Evolutionary conservation across 1,284 basidiomycete species (phyloP).

Genomic region (Heterobasidion parviporum): DNA sequence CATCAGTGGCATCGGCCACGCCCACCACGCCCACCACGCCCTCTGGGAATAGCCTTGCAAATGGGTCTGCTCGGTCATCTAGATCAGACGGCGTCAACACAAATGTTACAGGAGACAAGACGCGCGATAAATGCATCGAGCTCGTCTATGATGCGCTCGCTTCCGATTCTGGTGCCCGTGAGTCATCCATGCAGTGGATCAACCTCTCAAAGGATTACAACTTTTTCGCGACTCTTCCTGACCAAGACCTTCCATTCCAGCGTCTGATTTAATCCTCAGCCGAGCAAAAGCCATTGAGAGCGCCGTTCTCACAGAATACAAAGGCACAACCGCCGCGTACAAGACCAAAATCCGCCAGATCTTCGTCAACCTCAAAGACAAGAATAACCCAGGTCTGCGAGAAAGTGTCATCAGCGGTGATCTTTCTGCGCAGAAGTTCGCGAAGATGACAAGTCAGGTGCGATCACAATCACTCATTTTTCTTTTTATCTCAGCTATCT

Average conservation of each 20-base stretch:
- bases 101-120: constrained; percentile 56
- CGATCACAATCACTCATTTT: constrained; percentile 12
- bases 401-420: constrained; percentile 82
- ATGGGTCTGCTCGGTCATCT: constrained; percentile 38
- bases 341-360: constrained; percentile 84
- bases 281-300: constrained; percentile 58
- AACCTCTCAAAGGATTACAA: background rate
- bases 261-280: constrained; percentile 50
- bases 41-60: constrained; percentile 16
- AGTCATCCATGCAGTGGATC: constrained; percentile 26
- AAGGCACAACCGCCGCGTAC: constrained; percentile 43
- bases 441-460: constrained; percentile 78
- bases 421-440: constrained; percentile 61
- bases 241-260: constrained; percentile 24
- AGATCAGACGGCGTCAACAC: constrained; percentile 65
- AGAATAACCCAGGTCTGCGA: constrained; percentile 84
- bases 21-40: constrained; percentile 32
- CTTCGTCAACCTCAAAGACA: constrained; percentile 92
- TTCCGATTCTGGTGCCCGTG: constrained; percentile 77
- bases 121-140: constrained; percentile 84
- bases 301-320: constrained; percentile 41
- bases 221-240: background rate
- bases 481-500: background rate
- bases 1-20: constrained; percentile 19
- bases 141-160: constrained; percentile 90